Conservation (phyloP, 2,329 filamentous ascomycete species). For the Cladosporium sp. region DNA sequence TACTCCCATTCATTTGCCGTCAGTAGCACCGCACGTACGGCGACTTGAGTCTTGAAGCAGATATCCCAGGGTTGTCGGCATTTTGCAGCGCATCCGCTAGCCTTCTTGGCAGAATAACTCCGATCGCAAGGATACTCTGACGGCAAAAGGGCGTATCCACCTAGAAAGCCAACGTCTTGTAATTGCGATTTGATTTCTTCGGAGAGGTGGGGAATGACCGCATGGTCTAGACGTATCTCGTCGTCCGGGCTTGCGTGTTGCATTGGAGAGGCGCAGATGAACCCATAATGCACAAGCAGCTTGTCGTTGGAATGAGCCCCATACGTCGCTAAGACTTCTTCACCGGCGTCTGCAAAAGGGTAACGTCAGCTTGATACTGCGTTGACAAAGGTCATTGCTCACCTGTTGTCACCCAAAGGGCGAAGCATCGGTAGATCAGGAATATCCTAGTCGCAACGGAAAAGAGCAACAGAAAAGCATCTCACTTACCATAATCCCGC, state of each 20-base stretch:
- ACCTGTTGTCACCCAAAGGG: not conserved
- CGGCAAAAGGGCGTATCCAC: slow-evolving; percentile 28
- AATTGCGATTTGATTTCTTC: slow-evolving; percentile 29
- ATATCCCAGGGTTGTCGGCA: slow-evolving; percentile 20
- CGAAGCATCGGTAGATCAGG: too few species aligned
- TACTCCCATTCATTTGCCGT: slow-evolving; percentile 35
- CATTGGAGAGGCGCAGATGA: slow-evolving; percentile 29
- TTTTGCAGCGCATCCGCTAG: not conserved
- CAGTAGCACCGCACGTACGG: slow-evolving; percentile 31
- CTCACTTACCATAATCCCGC: slow-evolving; percentile 40
- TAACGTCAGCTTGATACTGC: not conserved
- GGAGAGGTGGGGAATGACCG: slow-evolving; percentile 35
- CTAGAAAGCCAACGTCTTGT: slow-evolving; percentile 39
- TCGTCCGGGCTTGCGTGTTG: slow-evolving; percentile 32
- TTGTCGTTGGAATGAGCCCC: slow-evolving; percentile 67
- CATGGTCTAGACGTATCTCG: slow-evolving; percentile 35
- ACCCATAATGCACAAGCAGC: slow-evolving; percentile 61
- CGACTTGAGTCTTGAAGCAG: slow-evolving; percentile 42
- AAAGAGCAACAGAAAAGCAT: not conserved
- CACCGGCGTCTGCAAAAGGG: slow-evolving; percentile 37
- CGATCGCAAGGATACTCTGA: slow-evolving; percentile 15
- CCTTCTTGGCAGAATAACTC: not conserved
- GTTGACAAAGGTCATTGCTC: not conserved
- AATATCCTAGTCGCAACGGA: too few species aligned
- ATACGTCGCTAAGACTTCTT: slow-evolving; percentile 65